Percentiles rank a stretch among this genome's conserved stretches.
These are phyloP conservation scores for Alternaria sp. DNA, from an alignment of 2,329 filamentous ascomycete species.

Conservation along the genomic window DNA sequence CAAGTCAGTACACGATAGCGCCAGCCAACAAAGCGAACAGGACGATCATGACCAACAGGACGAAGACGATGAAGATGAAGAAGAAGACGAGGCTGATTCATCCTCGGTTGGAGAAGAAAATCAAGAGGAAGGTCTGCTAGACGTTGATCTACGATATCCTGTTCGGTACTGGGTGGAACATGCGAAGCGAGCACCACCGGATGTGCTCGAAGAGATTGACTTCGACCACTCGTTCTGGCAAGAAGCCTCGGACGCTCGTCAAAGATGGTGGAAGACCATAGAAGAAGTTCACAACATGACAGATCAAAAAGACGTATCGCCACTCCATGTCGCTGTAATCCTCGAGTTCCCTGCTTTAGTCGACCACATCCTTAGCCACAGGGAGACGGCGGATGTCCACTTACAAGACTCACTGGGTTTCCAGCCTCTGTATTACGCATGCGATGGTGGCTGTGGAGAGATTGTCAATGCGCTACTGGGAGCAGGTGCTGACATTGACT, in stretches of 20 bases:
- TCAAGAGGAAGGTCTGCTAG: conserved; percentile 2
- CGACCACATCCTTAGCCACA: conserved; percentile 21
- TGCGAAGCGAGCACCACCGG: conserved; percentile 23
- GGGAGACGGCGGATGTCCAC: conserved; percentile 16
- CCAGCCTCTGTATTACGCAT: conserved; percentile 31
- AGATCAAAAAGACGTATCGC: conserved; percentile 17
- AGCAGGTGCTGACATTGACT: conserved; percentile 23
- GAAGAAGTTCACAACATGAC: conserved; percentile 15
- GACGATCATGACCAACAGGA: background rate
- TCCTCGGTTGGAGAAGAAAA: conserved; percentile 1
- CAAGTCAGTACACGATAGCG: background rate
- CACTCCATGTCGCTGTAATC: conserved; percentile 28
- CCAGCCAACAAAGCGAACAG: background rate
- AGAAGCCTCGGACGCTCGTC: conserved; percentile 15
- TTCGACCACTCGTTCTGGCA: conserved; percentile 24
- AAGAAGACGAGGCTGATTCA: background rate
- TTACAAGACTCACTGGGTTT: conserved; percentile 25
- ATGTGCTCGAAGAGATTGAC: conserved; percentile 31
- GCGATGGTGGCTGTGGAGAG: conserved; percentile 19
- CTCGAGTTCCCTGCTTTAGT: conserved; percentile 24
- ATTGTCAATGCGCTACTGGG: conserved; percentile 23
- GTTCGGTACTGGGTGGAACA: conserved; percentile 33
- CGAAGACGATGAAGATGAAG: background rate
- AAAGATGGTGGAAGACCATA: conserved; percentile 26
- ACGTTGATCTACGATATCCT: conserved; percentile 23